Base-by-base conservation (phyloP, 2,329 filamentous ascomycete species). In the Zarea fungicola region DNA sequence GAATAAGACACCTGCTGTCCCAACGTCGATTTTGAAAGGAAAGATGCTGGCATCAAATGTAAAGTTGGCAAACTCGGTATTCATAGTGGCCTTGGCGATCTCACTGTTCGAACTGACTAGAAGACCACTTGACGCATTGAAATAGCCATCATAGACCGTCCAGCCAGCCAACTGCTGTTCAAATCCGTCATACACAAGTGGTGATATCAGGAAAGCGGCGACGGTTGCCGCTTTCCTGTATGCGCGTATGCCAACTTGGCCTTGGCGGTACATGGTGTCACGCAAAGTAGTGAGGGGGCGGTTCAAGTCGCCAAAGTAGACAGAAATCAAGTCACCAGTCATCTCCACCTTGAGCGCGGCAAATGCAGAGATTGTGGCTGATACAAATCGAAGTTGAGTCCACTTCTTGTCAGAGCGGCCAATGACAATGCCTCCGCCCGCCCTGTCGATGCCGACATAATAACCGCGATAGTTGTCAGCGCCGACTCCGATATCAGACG, bases 391-490 rank as follows among this genome's bases (percentile, higher is more conserved):
- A 19, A 41, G 37, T 13, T 41, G 37, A 14, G 6, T 16, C 37
- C 37, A 41, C 22, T 4, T 21, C 37, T 41, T 41, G 22, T 41
- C 37, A 6, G 37, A 11, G 37, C 37, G 37, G 22, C 37, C 37
- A n/a, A 41, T 41, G 37, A 41, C 37, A 23, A 41, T 21, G 25
- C 37, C 37, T 14, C 37, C 22, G 22, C 9, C 37, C 14, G 37
- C 37, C 37, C n/a, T 41, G 25, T 41, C 37, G 37, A 41, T 14
- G 25, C 37, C 37, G 25, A 41, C 37, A 41, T 41, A 41, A 23
- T 41, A 41, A n/a, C 37, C 37, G 18, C 37, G 37, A 21, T 41
- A 41, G 37, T 41, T 41, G 37, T 41, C 37, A 23, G 37, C 5
- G 18, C 37, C 22, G 22, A 41, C 37, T 4, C 22, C 37, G 37